A percentile compares a stretch with the other conserved stretches of the same genome.
Conservation (phyloP, 495 filamentous ascomycete species). For the Xylaria intraflava region DNA sequence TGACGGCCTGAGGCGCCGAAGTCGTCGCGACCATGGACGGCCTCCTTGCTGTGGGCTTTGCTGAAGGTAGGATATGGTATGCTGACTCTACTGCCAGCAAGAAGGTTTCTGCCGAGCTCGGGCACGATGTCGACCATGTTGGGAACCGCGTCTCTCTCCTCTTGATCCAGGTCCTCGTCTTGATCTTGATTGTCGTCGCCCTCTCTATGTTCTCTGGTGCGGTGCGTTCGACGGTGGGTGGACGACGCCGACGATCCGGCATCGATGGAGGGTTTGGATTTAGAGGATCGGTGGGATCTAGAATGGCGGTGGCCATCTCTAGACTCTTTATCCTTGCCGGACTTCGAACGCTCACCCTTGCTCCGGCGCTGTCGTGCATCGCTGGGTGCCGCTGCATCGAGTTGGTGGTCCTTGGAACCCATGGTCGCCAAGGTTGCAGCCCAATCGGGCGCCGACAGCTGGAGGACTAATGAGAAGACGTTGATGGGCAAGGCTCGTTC, state of each 20-base stretch:
- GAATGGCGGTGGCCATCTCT: conserved; percentile 18
- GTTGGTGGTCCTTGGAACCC: conserved; percentile 41
- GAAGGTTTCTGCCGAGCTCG: conserved; percentile 38
- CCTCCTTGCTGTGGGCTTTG: conserved; percentile 84
- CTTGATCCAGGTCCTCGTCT: conserved; percentile 28
- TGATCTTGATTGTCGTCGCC: too few relatives aligned
- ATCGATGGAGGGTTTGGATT: conserved; percentile 22
- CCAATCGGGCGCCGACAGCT: conserved; percentile 21
- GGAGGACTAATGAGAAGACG: neutral
- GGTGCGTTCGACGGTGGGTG: conserved; percentile 29
- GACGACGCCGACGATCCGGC: conserved; percentile 31
- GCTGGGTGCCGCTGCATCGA: conserved; percentile 10
- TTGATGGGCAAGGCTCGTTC: conserved; percentile 2
- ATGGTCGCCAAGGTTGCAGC: conserved; percentile 36
- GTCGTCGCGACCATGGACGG: conserved; percentile 57
- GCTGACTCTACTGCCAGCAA: conserved; percentile 45
- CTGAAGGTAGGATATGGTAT: conserved; percentile 80
- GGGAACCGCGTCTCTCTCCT: conserved; percentile 21
- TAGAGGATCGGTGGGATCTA: conserved; percentile 32
- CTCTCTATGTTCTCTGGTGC: conserved; percentile 36
- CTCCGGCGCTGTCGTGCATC: conserved; percentile 35
- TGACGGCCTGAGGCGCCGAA: conserved; percentile 32
- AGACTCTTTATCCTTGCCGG: conserved; percentile 24
- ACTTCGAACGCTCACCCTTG: conserved; percentile 25
- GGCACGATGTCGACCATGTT: conserved; percentile 45